These are phyloP conservation scores for Phycomyces blakesleeanus DNA, from an alignment of 192 early-diverging fungal genomes.

Conservation along the genomic window DNA sequence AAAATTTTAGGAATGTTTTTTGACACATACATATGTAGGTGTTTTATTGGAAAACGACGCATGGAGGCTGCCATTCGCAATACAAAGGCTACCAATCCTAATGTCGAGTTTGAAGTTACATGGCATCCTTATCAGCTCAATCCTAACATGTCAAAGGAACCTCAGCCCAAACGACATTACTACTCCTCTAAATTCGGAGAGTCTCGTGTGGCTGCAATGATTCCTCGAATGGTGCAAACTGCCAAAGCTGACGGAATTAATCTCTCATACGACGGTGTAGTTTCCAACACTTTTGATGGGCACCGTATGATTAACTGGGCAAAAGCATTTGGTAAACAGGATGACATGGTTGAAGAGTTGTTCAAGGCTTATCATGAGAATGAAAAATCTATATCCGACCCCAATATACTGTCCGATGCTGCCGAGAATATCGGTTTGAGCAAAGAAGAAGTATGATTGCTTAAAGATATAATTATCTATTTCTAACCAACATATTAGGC, in stretches of 20 bases:
- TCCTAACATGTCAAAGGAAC: conserved; percentile 49
- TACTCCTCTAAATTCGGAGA: conserved; percentile 70
- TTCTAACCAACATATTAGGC: conserved; percentile 11
- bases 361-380: conserved; percentile 72
- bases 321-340: conserved; percentile 44
- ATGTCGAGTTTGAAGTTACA: conserved; percentile 53
- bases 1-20: neutral
- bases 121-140: conserved; percentile 76
- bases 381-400: conserved; percentile 61
- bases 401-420: conserved; percentile 49
- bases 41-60: conserved; percentile 73
- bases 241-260: conserved; percentile 65
- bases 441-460: conserved; percentile 22
- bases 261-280: conserved; percentile 61
- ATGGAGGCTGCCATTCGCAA: conserved; percentile 56
- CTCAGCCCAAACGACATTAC: conserved; percentile 44
- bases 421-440: conserved; percentile 63
- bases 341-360: conserved; percentile 56
- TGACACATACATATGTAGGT: conserved; percentile 28
- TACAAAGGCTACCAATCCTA: conserved; percentile 44
- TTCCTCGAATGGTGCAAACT: conserved; percentile 43
- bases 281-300: conserved; percentile 61
- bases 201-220: conserved; percentile 46
- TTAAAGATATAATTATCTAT: neutral
- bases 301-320: conserved; percentile 67